Conservation (phyloP, 2,329 filamentous ascomycete genomes). For the Diplodia corticola region DNA sequence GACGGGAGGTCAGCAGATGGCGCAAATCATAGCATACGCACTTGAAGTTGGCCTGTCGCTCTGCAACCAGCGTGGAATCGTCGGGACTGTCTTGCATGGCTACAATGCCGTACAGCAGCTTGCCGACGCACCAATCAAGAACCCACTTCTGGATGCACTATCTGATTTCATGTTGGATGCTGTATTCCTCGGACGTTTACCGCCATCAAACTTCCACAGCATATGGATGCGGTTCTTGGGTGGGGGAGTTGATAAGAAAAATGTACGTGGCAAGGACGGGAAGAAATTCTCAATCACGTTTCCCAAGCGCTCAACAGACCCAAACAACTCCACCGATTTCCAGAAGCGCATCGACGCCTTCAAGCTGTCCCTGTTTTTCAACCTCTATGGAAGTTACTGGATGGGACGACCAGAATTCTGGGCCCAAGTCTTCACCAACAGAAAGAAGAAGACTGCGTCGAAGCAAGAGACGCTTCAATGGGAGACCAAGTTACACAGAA, state of each 20-base stretch:
- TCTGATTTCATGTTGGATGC: conserved; percentile 13
- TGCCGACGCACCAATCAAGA: background rate
- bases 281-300: conserved; percentile 10
- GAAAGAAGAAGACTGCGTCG: conserved; percentile 3
- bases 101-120: conserved; percentile 21
- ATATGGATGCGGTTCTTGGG: conserved; percentile 11
- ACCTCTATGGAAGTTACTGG: background rate
- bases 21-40: background rate
- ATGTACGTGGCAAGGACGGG: background rate
- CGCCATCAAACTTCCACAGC: background rate
- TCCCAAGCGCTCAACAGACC: background rate
- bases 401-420: background rate
- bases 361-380: background rate
- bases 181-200: conserved; percentile 4
- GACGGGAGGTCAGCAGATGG: conserved; percentile 16
- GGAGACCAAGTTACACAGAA: conserved; percentile 4
- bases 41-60: conserved; percentile 4
- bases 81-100: conserved; percentile 5
- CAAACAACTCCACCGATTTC: conserved; percentile 1
- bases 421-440: background rate
- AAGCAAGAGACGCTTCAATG: background rate
- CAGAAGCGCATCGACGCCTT: conserved; percentile 14
- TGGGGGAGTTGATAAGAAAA: background rate
- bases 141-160: conserved; percentile 4
- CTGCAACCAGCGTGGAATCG: conserved; percentile 19